Percentiles rank a stretch among this genome's conserved stretches.
phyloP scores from a whole-genome alignment of 805 yeast genomes.

The Tetrapisispora arboricola region DNA sequence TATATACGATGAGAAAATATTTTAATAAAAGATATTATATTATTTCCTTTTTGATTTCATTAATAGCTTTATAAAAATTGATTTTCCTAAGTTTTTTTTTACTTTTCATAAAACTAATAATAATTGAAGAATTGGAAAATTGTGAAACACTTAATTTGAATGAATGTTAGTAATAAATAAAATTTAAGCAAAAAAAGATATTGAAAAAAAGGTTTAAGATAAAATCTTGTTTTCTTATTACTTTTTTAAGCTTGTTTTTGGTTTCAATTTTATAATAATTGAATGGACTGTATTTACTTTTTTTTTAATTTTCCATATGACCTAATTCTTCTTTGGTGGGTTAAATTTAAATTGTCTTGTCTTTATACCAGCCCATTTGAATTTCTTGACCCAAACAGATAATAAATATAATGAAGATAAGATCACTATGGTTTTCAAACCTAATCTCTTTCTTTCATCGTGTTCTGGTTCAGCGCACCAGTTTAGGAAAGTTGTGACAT shows the following conservation, averaged over 20 bases:
- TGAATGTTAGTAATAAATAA: neutral
- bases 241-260: neutral
- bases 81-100: neutral
- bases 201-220: no score
- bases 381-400: slow-evolving; percentile 88
- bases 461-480: slow-evolving; percentile 99
- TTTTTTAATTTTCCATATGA: no score
- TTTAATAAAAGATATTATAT: neutral
- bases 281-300: neutral
- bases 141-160: no score
- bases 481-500: slow-evolving; percentile 88
- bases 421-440: slow-evolving; percentile 82
- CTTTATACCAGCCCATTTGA: slow-evolving; percentile 96
- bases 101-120: no score
- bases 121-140: no score
- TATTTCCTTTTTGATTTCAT: neutral
- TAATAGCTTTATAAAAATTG: no score
- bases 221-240: neutral
- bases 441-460: slow-evolving; percentile 94
- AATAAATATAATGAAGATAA: slow-evolving; percentile 69
- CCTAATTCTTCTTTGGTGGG: slow-evolving; percentile 58
- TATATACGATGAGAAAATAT: slow-evolving; percentile 3
- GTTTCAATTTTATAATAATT: neutral
- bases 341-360: slow-evolving; percentile 86
- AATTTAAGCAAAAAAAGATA: neutral